A percentile compares a stretch with the other conserved stretches of the same genome.
phyloP scores from a whole-genome alignment of 306 rosid species.

The Prunus dulcis region DNA sequence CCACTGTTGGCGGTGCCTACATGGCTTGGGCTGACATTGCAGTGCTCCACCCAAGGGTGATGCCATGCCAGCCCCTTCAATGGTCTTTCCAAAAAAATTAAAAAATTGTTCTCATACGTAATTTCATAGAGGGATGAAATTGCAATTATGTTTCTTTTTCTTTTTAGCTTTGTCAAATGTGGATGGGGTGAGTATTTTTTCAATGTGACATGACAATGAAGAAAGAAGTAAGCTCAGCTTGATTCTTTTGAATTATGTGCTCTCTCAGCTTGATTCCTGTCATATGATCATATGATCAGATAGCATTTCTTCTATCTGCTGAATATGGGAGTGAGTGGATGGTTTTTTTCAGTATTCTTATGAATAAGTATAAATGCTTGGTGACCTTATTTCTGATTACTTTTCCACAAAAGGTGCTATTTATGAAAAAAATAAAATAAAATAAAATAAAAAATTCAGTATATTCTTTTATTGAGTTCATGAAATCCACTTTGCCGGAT shows the following conservation, averaged over 20 bases:
- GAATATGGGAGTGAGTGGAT: background rate
- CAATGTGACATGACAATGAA: too few relatives aligned
- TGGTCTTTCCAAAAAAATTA: background rate
- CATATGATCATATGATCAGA: too few relatives aligned
- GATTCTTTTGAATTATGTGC: background rate
- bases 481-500: slow-evolving; percentile 44
- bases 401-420: background rate
- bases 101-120: too few relatives aligned
- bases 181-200: too few relatives aligned
- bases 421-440: background rate
- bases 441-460: too few relatives aligned
- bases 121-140: background rate
- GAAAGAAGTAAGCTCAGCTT: background rate
- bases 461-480: background rate
- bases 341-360: background rate
- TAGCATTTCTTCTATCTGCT: background rate
- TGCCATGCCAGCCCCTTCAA: background rate
- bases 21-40: background rate
- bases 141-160: background rate
- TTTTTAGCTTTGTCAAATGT: too few relatives aligned
- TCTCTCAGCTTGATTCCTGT: background rate
- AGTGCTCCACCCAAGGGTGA: background rate
- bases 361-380: background rate
- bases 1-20: background rate
- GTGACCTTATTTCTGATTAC: background rate